Base-by-base conservation (phyloP, 1,284 basidiomycete species). In the Boletus calvinii region DNA sequence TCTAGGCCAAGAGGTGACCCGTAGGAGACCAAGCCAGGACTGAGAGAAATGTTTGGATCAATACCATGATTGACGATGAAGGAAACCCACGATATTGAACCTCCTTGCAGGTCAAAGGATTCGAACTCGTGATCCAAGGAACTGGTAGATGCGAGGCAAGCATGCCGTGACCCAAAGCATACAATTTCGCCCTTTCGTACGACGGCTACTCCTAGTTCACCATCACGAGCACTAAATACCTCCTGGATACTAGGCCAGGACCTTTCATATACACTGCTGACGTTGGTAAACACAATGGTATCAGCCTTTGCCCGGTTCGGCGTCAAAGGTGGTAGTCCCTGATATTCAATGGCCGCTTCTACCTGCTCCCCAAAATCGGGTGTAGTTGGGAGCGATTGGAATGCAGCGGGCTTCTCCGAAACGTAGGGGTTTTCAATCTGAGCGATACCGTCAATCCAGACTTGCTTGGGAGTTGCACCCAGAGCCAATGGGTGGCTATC, bases 401-500 rank as follows among this genome's bases (percentile, higher is more conserved):
- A 72, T 1, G 63, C 44, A 6, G 53, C 38, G 1, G 81, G 77
- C 63, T 88, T 87, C 34, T 67, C 53, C 20, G 67, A 62, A 10
- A 70, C 54, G 55, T 74, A 67, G 0, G 84, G 76, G 4, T 70
- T 59, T 17, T 70, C 65, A 12, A 89, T 63, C 59, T 89, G 86
- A 5, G 80, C 61, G 42, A 87, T 81, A 6, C 86, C 85, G 58
- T 89, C 86, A 53, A 88, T 84, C 71, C 78, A 86, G 22, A 88
- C 86, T 69, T 87, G 85, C 37, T 75, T 87, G 62, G 81, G 94
- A 61, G 80, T 84, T 67, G 75, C 81, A 12, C 85, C 85, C 13
- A 94, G 72, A 3, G 84, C 74, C 22, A 96, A 77, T 0, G 93
- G 93, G 71, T 94, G 84, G 55, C 79, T 83, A 61, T 88, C 84